Evolutionary conservation across 2,329 filamentous ascomycete genomes (phyloP).

Genomic region (Alternaria sp.): DNA sequence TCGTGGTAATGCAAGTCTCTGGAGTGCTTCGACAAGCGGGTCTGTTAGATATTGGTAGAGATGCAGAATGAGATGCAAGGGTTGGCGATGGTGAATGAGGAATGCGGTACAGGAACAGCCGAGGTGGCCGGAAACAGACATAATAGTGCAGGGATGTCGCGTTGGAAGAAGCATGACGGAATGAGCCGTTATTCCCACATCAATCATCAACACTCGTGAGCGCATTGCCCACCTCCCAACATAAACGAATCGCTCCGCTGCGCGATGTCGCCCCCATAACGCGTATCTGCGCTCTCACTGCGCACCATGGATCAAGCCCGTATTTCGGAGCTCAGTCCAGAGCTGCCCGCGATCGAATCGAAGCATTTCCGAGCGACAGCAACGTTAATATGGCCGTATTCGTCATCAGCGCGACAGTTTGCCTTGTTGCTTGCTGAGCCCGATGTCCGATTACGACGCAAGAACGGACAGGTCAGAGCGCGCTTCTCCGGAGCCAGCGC

Average conservation of each 20-base stretch:
- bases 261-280: conserved; percentile 19
- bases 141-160: conserved; percentile 6
- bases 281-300: conserved; percentile 11
- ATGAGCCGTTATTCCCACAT: conserved; percentile 18
- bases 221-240: not conserved
- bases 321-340: conserved; percentile 46
- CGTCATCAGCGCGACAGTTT: conserved; percentile 75
- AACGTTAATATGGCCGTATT: conserved; percentile 92
- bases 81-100: not conserved
- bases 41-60: not conserved
- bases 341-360: conserved; percentile 39
- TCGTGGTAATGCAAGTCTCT: not conserved
- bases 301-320: conserved; percentile 40
- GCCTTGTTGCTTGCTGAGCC: conserved; percentile 85
- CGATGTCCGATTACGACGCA: conserved; percentile 80
- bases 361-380: conserved; percentile 72
- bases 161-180: conserved; percentile 15
- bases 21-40: not conserved
- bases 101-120: not conserved
- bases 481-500: conserved; percentile 77
- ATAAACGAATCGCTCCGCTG: not conserved
- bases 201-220: not conserved
- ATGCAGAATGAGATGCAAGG: not conserved
- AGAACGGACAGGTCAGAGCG: conserved; percentile 81
- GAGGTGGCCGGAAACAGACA: conserved; percentile 10